Base-by-base conservation (phyloP, 1,284 basidiomycete genomes). In the Cystobasidium sp. region DNA sequence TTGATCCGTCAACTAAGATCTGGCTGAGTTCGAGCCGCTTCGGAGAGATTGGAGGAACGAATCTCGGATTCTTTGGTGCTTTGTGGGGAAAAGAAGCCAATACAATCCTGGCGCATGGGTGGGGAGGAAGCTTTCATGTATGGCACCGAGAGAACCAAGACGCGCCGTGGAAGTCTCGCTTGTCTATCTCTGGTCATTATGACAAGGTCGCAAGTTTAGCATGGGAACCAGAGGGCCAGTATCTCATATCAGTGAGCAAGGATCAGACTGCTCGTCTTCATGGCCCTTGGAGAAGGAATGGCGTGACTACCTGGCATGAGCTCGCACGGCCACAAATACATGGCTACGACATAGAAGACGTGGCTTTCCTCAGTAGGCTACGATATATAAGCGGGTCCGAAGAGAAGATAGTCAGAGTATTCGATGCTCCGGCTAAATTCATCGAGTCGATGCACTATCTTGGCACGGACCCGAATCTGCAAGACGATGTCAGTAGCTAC, bases 231-330 rank as follows among this genome's bases (percentile, higher is more conserved):
- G 84, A 85, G 68, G 92, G 92, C 9, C 88, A 91, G 76, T 97
- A 93, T 81, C 81, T 97, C 47, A 85, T 95, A 18, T 93, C 92
- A 10, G 47, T 51, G 79, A 94, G 92, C 47, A 82, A 88, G 56
- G 95, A 97, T 80, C 94, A 96, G 83, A 95, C 93, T 0, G 90
- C 92, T 0, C 88, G 95, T 10, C 87, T 97, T 76, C 93, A 96
- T 80, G 93, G 88, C 0, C 84, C 85, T 51, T 83, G 76, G 77
- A 78, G 64, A 56, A 75, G 72, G 22, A 46, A 61, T 18, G 75
- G 70, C 4, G 22, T 77, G 77, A n/a, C 74, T 78, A 81, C 79
- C 1, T 97, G 94, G 94, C 91, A 92, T 78, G 94, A 97, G 81
- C 85, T 97, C 41, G 88, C 88, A 39, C 88, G 94, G 18, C 94